Evolutionary conservation across 495 filamentous ascomycete species (phyloP).

Genomic region (Tuber magnatum): DNA sequence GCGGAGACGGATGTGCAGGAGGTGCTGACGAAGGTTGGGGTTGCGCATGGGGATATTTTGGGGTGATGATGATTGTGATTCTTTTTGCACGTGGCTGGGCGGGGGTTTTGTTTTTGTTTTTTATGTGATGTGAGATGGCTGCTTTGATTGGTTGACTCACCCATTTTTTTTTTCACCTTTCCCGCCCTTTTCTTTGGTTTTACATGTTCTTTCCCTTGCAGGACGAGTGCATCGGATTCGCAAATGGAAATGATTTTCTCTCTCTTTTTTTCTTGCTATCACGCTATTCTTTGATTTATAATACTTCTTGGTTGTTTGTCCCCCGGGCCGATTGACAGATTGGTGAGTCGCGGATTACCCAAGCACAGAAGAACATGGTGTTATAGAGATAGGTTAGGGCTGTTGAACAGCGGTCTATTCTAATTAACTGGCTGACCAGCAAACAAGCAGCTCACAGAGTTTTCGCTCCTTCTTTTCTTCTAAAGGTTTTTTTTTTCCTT

Average conservation of each 20-base stretch:
- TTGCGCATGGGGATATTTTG: conserved; percentile 19
- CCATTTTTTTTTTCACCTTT: not conserved
- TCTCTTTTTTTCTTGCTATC: not conserved
- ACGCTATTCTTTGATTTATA: too few species aligned
- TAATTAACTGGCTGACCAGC: not conserved
- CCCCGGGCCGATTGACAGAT: not conserved
- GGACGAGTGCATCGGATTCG: not conserved
- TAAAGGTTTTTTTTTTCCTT: not conserved
- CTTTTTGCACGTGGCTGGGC: not conserved
- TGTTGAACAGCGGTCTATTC: not conserved
- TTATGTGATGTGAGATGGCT: conserved; percentile 8
- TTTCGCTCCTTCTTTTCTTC: not conserved
- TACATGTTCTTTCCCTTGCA: not conserved
- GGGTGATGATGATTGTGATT: not conserved
- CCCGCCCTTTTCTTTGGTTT: not conserved
- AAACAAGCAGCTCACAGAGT: not conserved
- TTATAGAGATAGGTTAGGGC: not conserved
- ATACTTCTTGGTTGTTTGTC: not conserved
- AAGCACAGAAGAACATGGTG: not conserved
- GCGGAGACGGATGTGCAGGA: conserved; percentile 79
- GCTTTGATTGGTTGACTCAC: not conserved
- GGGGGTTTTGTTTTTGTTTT: conserved; percentile 1
- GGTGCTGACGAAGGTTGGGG: conserved; percentile 56
- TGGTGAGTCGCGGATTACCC: not conserved
- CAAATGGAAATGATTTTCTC: not conserved